Percentiles rank a stretch among this genome's conserved stretches.
phyloP scores from a whole-genome alignment of 148 eudicot species.

The Bassia scoparia region DNA sequence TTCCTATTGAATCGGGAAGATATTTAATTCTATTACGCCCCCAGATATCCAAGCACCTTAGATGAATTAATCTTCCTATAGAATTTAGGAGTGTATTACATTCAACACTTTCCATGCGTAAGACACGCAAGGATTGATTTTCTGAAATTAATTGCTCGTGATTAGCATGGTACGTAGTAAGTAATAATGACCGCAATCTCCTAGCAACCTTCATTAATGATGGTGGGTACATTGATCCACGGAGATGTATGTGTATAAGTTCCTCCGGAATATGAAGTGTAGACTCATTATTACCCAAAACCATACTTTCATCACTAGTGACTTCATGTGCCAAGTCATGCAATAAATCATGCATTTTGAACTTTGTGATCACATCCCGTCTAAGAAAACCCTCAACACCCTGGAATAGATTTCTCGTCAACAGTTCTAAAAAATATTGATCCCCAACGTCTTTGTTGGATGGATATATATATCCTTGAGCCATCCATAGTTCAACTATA shows the following conservation, averaged over 20 bases:
- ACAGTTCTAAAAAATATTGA: neutral
- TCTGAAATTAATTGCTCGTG: neutral
- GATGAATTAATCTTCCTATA: conserved; percentile 4
- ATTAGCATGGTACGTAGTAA: too few relatives aligned
- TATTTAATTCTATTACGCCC: neutral
- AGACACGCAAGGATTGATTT: neutral
- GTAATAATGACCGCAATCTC: neutral
- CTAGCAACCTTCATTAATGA: neutral
- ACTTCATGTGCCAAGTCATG: conserved; percentile 5
- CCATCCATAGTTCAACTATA: conserved; percentile 10
- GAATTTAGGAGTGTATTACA: neutral
- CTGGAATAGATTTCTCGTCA: neutral
- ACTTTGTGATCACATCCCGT: neutral
- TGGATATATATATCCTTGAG: conserved; percentile 1
- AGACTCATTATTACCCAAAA: neutral
- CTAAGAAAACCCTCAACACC: too few relatives aligned
- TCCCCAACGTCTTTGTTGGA: too few relatives aligned
- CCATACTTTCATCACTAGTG: neutral
- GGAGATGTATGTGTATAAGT: neutral
- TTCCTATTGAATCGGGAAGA: too few relatives aligned
- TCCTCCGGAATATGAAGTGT: neutral
- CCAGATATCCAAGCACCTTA: conserved; percentile 8
- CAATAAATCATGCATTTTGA: too few relatives aligned
- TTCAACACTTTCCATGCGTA: neutral
- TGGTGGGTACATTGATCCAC: neutral